These are phyloP conservation scores for Exutisphaerella laricina DNA, from an alignment of 2,329 filamentous ascomycete species.

Conservation along the genomic window DNA sequence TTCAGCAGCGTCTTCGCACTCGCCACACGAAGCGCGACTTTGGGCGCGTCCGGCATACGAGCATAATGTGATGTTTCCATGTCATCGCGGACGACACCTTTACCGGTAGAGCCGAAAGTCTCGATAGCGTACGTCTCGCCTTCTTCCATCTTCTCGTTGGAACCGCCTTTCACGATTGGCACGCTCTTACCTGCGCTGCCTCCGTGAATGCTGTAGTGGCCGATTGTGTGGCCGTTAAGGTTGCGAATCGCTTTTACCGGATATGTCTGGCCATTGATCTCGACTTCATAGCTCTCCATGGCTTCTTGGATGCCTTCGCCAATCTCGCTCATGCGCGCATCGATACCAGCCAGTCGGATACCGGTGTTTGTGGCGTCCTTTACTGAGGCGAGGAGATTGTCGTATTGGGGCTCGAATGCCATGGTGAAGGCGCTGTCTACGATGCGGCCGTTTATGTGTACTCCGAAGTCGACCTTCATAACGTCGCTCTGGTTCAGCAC, in stretches of 20 bases:
- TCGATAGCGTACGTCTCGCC: constrained; percentile 56
- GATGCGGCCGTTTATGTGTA: constrained; percentile 73
- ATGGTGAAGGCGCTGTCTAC: constrained; percentile 78
- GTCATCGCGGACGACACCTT: constrained; percentile 45
- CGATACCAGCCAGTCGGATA: constrained; percentile 49
- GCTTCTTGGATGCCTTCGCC: constrained; percentile 55
- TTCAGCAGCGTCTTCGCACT: constrained; percentile 54
- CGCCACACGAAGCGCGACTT: constrained; percentile 39
- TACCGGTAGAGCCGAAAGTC: constrained; percentile 53
- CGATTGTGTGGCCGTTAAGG: constrained; percentile 52
- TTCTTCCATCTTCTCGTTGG: constrained; percentile 52
- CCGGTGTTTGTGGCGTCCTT: constrained; percentile 66
- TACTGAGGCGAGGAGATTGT: constrained; percentile 67
- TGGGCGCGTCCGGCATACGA: constrained; percentile 33
- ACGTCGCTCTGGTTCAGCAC: constrained; percentile 69
- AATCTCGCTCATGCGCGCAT: constrained; percentile 51
- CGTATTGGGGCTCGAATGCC: constrained; percentile 68
- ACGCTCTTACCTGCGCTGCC: constrained; percentile 49
- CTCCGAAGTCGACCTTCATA: constrained; percentile 77
- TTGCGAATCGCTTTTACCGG: constrained; percentile 53
- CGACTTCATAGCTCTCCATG: constrained; percentile 58
- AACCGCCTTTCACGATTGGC: constrained; percentile 49
- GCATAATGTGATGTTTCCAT: constrained; percentile 37
- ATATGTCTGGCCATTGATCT: constrained; percentile 48
- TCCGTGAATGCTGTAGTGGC: constrained; percentile 52